Evolutionary conservation across 805 yeast species (phyloP).

Genomic region (Cyberlindnera americana): DNA sequence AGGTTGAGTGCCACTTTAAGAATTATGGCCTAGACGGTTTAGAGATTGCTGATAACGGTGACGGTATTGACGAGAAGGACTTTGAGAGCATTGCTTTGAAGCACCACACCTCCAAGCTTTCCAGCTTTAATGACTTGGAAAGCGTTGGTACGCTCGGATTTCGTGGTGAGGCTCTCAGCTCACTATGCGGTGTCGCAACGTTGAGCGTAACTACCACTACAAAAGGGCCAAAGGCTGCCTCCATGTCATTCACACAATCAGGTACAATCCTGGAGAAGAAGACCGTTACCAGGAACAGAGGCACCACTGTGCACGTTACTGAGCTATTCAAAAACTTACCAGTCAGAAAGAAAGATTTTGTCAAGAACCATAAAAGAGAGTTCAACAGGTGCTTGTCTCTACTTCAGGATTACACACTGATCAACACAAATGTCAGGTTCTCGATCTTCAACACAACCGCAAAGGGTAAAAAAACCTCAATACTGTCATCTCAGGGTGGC

Average conservation of each 20-base stretch:
- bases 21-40: slow-evolving; percentile 72
- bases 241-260: slow-evolving; percentile 46
- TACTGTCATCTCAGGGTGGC: slow-evolving; percentile 58
- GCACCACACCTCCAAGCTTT: slow-evolving; percentile 66
- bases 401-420: slow-evolving; percentile 64
- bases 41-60: slow-evolving; percentile 67
- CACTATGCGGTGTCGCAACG: slow-evolving; percentile 55
- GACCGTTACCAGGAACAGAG: slow-evolving; percentile 53
- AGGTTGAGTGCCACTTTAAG: slow-evolving; percentile 62
- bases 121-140: slow-evolving; percentile 50
- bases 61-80: slow-evolving; percentile 54
- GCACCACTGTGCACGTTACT: slow-evolving; percentile 61
- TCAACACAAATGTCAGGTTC: slow-evolving; percentile 54
- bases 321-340: slow-evolving; percentile 70
- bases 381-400: slow-evolving; percentile 62
- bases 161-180: slow-evolving; percentile 78
- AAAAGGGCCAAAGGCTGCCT: slow-evolving; percentile 51
- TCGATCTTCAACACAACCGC: slow-evolving; percentile 50
- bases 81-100: slow-evolving; percentile 52
- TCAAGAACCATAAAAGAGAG: slow-evolving; percentile 64
- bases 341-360: slow-evolving; percentile 74
- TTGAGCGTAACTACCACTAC: slow-evolving; percentile 51
- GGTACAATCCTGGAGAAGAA: slow-evolving; percentile 48
- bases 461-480: slow-evolving; percentile 46
- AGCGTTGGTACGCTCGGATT: slow-evolving; percentile 61